A percentile compares a stretch with the other conserved stretches of the same genome.
These are phyloP conservation scores for Limnanthes douglasii DNA, from an alignment of 345 rosid genomes.

Conservation along the genomic window DNA sequence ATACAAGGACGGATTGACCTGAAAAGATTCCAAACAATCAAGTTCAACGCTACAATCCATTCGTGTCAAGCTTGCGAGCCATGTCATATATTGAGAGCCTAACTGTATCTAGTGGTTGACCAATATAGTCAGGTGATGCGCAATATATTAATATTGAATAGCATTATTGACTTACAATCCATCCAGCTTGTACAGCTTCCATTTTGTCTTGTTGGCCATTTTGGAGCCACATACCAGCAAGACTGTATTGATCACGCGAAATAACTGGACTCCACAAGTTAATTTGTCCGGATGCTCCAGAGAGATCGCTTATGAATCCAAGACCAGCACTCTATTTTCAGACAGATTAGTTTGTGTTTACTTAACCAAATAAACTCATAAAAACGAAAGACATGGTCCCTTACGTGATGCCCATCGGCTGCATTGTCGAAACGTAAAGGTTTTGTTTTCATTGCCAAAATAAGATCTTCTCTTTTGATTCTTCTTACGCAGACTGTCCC, in stretches of 20 bases:
- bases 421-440: slow-evolving; percentile 5
- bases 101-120: no score
- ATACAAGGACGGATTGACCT: slow-evolving; percentile 11
- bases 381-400: not conserved
- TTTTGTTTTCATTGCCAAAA: slow-evolving; percentile 1
- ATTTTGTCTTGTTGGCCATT: slow-evolving; percentile 2
- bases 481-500: slow-evolving; percentile 12
- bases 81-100: no score
- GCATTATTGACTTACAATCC: slow-evolving; percentile 7
- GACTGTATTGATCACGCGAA: slow-evolving; percentile 8
- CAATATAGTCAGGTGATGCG: no score
- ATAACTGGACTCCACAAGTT: slow-evolving; percentile 12
- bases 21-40: not conserved
- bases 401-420: slow-evolving; percentile 11
- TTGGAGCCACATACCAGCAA: slow-evolving; percentile 8
- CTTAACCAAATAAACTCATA: not conserved
- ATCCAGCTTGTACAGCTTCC: slow-evolving; percentile 13
- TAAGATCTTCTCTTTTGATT: slow-evolving; percentile 9
- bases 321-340: slow-evolving; percentile 7
- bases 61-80: no score
- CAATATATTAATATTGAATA: not conserved
- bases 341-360: not conserved
- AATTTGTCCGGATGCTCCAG: slow-evolving; percentile 6
- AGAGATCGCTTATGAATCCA: not conserved
- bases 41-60: not conserved